These are phyloP conservation scores for Chlamydomonas incerta DNA, from an alignment of 139 green algal species.

Conservation along the genomic window DNA sequence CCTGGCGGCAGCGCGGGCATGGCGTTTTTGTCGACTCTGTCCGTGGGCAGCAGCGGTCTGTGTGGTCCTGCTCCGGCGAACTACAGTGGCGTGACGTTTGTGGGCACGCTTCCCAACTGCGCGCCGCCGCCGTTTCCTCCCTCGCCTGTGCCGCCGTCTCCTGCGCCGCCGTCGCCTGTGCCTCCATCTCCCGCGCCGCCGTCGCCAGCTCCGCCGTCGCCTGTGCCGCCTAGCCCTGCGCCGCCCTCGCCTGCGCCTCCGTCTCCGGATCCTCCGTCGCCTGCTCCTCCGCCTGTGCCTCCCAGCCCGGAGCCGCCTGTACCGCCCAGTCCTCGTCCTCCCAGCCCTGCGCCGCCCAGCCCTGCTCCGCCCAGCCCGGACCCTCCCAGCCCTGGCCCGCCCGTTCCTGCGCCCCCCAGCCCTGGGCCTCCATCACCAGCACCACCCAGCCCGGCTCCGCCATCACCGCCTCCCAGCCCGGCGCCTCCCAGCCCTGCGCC, in stretches of 20 bases:
- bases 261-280: background rate
- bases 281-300: background rate
- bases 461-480: too few relatives aligned
- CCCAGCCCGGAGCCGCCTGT: background rate
- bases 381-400: too few relatives aligned
- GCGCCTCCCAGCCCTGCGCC: too few relatives aligned
- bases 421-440: too few relatives aligned
- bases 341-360: background rate
- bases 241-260: background rate
- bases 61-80: background rate
- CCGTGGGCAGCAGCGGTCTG: background rate
- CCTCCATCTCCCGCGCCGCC: background rate
- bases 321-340: background rate
- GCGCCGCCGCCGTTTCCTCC: background rate
- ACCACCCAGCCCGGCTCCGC: too few relatives aligned
- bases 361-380: background rate
- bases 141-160: too few relatives aligned
- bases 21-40: background rate
- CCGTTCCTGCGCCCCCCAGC: background rate
- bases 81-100: background rate
- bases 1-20: background rate
- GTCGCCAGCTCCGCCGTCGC: too few relatives aligned
- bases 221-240: background rate
- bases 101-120: slow-evolving; percentile 6
- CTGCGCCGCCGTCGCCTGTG: background rate